Evolutionary conservation across 2,329 filamentous ascomycete genomes (phyloP).

Genomic region (Colletotrichum australisinense): DNA sequence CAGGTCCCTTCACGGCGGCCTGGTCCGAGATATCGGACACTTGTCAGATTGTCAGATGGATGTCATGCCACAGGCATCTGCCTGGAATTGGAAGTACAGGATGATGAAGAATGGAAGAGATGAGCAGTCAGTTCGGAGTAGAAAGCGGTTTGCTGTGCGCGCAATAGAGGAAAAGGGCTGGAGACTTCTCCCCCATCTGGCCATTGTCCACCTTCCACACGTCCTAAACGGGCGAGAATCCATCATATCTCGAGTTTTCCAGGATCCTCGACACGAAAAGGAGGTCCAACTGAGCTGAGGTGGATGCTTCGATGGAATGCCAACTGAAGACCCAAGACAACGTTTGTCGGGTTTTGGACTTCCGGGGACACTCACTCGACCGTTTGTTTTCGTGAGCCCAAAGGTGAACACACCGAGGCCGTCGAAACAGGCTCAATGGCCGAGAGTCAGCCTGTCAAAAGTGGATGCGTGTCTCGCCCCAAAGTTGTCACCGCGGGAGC

Average conservation of each 20-base stretch:
- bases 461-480: constrained; percentile 7
- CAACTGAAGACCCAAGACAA: constrained; percentile 7
- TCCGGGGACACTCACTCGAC: neutral
- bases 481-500: constrained; percentile 6
- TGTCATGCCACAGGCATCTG: neutral
- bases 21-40: neutral
- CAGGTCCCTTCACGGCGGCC: neutral
- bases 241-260: neutral
- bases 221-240: neutral
- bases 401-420: neutral
- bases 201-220: neutral
- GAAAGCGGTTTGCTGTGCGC: neutral
- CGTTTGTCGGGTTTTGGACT: constrained; percentile 1
- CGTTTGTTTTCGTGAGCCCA: neutral
- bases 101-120: neutral
- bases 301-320: neutral
- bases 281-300: neutral
- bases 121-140: neutral
- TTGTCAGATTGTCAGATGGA: neutral
- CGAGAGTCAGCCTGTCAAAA: constrained; percentile 1
- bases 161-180: neutral
- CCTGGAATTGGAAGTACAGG: neutral
- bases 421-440: constrained; percentile 19
- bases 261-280: neutral
- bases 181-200: neutral